Percentiles rank a stretch among this genome's conserved stretches.
These are phyloP conservation scores for Alternaria triticina DNA, from an alignment of 2,329 filamentous ascomycete species.

Conservation along the genomic window DNA sequence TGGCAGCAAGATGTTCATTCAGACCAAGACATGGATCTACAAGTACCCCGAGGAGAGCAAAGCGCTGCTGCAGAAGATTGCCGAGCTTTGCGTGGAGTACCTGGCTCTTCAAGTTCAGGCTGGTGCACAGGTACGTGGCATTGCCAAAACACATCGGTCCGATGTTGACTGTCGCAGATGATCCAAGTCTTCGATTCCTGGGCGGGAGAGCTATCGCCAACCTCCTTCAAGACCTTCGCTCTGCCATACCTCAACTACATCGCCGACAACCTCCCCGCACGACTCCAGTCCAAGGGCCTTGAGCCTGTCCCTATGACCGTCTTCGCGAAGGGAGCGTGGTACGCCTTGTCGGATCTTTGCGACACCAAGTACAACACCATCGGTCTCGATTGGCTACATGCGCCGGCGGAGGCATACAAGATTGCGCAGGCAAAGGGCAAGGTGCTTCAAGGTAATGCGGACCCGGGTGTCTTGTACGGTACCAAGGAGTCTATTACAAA, in stretches of 20 bases:
- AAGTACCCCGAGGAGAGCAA: conserved; percentile 82
- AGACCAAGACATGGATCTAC: conserved; percentile 97
- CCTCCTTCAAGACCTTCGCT: conserved; percentile 82
- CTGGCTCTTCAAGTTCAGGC: conserved; percentile 90
- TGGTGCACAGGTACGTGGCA: conserved; percentile 74
- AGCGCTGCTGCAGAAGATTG: conserved; percentile 84
- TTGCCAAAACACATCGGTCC: background rate
- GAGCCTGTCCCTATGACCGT: conserved; percentile 94
- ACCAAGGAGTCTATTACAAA: conserved; percentile 79
- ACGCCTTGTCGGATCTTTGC: conserved; percentile 86
- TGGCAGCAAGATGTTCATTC: conserved; percentile 91
- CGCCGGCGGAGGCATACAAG: conserved; percentile 81
- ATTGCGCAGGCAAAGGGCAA: conserved; percentile 73
- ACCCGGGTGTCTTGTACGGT: conserved; percentile 92
- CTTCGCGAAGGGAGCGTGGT: conserved; percentile 98
- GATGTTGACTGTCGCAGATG: conserved; percentile 59
- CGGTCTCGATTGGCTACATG: conserved; percentile 93
- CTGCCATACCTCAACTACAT: conserved; percentile 88
- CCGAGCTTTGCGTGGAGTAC: conserved; percentile 93
- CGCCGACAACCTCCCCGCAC: conserved; percentile 76
- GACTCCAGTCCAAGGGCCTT: conserved; percentile 74
- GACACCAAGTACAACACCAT: conserved; percentile 91
- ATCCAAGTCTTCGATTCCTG: conserved; percentile 98
- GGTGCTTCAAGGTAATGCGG: conserved; percentile 93
- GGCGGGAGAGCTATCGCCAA: conserved; percentile 90